phyloP scores from a whole-genome alignment of 2,329 filamentous ascomycete species.

The Aspergillus unguis region DNA sequence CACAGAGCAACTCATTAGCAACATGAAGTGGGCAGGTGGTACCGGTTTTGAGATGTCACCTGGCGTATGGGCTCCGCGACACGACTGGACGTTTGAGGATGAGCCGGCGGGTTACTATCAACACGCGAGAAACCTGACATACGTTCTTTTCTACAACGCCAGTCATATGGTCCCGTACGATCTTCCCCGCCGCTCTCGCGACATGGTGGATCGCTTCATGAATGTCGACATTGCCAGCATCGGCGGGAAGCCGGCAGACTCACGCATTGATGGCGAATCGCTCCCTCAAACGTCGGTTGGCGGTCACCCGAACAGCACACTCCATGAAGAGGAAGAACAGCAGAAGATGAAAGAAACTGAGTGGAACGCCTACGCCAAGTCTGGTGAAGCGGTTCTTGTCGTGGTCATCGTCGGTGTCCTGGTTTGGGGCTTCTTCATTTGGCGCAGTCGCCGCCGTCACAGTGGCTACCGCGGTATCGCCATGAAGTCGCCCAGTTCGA shows the following conservation, averaged over 20 bases:
- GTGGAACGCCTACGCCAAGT: constrained; percentile 84
- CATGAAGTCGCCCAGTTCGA: constrained; percentile 39
- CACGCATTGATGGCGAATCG: constrained; percentile 80
- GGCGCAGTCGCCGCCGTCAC: constrained; percentile 52
- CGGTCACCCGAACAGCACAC: constrained; percentile 66
- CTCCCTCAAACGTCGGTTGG: constrained; percentile 74
- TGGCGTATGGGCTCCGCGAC: constrained; percentile 85
- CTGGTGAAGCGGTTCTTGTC: constrained; percentile 78
- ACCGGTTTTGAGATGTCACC: constrained; percentile 86
- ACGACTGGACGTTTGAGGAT: constrained; percentile 90
- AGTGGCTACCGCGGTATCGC: constrained; percentile 44
- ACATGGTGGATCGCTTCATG: constrained; percentile 98
- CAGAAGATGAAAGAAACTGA: constrained; percentile 77
- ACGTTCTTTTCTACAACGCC: constrained; percentile 90
- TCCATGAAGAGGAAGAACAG: constrained; percentile 63
- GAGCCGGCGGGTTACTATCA: constrained; percentile 89
- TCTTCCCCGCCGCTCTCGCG: constrained; percentile 76
- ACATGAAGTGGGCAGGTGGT: constrained; percentile 86
- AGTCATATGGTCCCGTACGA: constrained; percentile 99
- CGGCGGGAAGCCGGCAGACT: constrained; percentile 74
- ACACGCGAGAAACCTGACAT: constrained; percentile 89
- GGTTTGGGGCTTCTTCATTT: constrained; percentile 70
- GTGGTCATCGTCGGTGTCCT: constrained; percentile 72
- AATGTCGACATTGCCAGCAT: constrained; percentile 86
- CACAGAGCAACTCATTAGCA: constrained; percentile 85